Conservation (phyloP, 1,139 yeast species). For the Saccharomyces hybrid region DNA sequence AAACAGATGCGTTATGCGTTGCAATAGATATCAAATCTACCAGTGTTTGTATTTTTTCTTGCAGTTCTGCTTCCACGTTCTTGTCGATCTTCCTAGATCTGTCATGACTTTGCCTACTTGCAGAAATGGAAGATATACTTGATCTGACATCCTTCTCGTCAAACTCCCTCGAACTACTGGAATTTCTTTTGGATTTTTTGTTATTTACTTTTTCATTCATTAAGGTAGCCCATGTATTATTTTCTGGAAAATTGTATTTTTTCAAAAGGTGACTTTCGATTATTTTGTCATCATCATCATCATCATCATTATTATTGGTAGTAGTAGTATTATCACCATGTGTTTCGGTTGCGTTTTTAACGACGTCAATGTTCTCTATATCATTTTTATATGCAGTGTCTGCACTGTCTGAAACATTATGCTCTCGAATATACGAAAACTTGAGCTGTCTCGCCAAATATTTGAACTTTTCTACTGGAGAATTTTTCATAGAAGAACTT, state of each 20-base stretch:
- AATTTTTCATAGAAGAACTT: constrained; percentile 18
- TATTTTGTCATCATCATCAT: constrained; percentile 4
- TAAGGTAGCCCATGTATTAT: constrained; percentile 30
- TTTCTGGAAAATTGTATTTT: constrained; percentile 27
- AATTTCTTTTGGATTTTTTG: constrained; percentile 2
- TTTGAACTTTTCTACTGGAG: constrained; percentile 29
- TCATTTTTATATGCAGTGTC: constrained; percentile 7
- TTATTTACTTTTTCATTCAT: constrained; percentile 19
- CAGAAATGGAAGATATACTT: neutral
- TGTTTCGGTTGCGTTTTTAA: constrained; percentile 3
- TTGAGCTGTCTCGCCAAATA: constrained; percentile 29
- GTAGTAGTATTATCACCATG: constrained; percentile 10
- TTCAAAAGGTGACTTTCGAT: constrained; percentile 15
- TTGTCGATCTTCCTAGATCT: constrained; percentile 4
- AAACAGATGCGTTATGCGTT: constrained; percentile 29
- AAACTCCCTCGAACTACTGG: constrained; percentile 4
- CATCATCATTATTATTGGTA: constrained; percentile 4
- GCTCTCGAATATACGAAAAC: constrained; percentile 23
- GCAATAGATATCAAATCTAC: constrained; percentile 26
- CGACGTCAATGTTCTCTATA: neutral
- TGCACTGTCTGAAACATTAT: constrained; percentile 8
- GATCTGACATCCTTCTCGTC: constrained; percentile 17
- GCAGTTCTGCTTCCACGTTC: constrained; percentile 6
- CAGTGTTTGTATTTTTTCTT: constrained; percentile 15
- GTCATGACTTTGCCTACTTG: constrained; percentile 1